A percentile compares a stretch with the other conserved stretches of the same genome.
These are phyloP conservation scores for Collybiopsis confluens DNA, from an alignment of 768 basidiomycete genomes.

Conservation along the genomic window DNA sequence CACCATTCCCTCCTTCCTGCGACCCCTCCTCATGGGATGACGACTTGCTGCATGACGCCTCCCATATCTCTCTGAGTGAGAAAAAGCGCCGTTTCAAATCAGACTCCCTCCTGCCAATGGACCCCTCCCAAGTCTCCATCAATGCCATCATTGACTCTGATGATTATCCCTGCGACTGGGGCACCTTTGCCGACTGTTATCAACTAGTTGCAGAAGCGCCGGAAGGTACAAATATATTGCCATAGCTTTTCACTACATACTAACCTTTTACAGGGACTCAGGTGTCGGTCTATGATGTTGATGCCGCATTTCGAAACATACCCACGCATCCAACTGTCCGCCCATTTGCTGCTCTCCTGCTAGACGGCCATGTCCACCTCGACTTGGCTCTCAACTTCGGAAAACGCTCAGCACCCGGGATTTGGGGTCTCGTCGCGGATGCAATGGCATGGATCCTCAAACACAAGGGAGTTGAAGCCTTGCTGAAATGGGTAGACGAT, in stretches of 20 bases:
- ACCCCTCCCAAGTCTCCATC: conserved; percentile 15
- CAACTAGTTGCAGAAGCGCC: conserved; percentile 25
- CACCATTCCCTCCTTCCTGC: background rate
- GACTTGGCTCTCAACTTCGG: conserved; percentile 28
- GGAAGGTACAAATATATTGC: background rate
- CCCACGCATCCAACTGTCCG: conserved; percentile 26
- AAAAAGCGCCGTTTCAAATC: no score
- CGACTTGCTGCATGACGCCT: no score
- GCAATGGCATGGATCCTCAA: conserved; percentile 22
- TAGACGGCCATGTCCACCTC: conserved; percentile 20
- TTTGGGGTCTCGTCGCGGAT: conserved; percentile 28
- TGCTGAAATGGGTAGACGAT: conserved; percentile 26
- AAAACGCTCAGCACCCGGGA: conserved; percentile 19
- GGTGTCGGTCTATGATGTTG: conserved; percentile 33
- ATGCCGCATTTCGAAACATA: conserved; percentile 28
- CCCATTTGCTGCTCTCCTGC: conserved; percentile 18
- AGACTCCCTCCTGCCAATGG: conserved; percentile 1
- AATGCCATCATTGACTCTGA: conserved; percentile 22
- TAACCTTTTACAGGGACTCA: conserved; percentile 18
- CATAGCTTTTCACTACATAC: background rate
- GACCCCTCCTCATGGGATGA: no score
- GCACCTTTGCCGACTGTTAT: conserved; percentile 23
- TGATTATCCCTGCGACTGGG: conserved; percentile 25
- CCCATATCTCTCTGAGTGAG: background rate
- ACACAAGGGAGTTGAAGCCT: conserved; percentile 8